Evolutionary conservation across 495 filamentous ascomycete species (phyloP).

Genomic region (Aspergillus hancockii): DNA sequence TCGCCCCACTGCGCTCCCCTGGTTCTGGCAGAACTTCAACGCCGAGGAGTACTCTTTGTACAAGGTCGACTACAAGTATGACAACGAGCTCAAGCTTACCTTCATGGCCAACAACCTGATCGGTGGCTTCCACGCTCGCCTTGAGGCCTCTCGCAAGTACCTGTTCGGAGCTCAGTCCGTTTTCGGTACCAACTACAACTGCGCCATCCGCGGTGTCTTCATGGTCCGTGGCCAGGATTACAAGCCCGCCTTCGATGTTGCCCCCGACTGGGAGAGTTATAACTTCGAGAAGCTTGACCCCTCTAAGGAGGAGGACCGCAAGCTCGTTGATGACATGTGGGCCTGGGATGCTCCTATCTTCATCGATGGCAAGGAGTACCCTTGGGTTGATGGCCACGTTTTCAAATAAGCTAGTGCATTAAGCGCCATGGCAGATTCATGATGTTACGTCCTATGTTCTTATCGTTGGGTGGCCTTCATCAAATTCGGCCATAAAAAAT

Average conservation of each 20-base stretch:
- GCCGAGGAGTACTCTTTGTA: conserved; percentile 94
- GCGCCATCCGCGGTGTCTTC: conserved; percentile 87
- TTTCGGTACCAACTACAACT: conserved; percentile 84
- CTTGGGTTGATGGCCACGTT: conserved; percentile 87
- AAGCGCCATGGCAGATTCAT: conserved; percentile 16
- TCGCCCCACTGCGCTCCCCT: conserved; percentile 77
- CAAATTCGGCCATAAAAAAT: not conserved
- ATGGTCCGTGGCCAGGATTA: conserved; percentile 89
- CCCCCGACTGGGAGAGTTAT: conserved; percentile 97
- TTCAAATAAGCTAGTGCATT: conserved; percentile 79
- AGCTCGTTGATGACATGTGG: conserved; percentile 86
- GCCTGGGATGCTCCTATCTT: conserved; percentile 79
- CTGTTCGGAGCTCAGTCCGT: conserved; percentile 91
- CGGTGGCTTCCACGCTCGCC: conserved; percentile 92
- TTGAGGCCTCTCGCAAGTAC: conserved; percentile 98
- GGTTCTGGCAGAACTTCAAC: conserved; percentile 97
- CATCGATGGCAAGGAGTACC: conserved; percentile 78
- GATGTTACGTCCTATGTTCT: conserved; percentile 8
- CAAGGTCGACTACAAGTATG: conserved; percentile 94
- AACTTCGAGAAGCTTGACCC: conserved; percentile 93
- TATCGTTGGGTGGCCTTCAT: conserved; percentile 13
- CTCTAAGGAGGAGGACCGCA: conserved; percentile 75
- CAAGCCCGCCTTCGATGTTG: conserved; percentile 87
- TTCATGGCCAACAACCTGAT: conserved; percentile 99
- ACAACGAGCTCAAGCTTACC: conserved; percentile 90